Percentiles rank a stretch among this genome's conserved stretches.
Conservation (phyloP, 352 stramenopile genomes). For the Globisporangium emineosum region DNA sequence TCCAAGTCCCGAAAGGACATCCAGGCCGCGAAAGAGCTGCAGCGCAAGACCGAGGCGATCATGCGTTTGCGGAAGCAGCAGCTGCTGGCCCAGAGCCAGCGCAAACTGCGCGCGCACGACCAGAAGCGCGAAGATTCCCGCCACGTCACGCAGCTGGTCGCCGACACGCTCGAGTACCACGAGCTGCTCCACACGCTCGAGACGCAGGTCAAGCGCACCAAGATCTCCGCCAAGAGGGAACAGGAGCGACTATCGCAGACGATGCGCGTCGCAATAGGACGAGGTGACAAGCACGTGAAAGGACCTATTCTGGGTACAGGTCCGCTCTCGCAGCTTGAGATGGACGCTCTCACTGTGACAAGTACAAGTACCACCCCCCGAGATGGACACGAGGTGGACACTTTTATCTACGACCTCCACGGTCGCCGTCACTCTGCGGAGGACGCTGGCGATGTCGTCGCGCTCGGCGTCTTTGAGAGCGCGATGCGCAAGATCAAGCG, state of each 20-base stretch:
- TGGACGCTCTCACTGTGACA: constrained; percentile 21
- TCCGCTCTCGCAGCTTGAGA: constrained; percentile 43
- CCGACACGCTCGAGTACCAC: constrained; percentile 59
- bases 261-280: constrained; percentile 28
- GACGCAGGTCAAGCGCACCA: constrained; percentile 37
- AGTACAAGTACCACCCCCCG: neutral
- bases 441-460: constrained; percentile 25
- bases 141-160: constrained; percentile 38
- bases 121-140: constrained; percentile 25
- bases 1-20: constrained; percentile 41
- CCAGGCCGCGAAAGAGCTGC: constrained; percentile 28
- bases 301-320: constrained; percentile 37
- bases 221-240: constrained; percentile 38
- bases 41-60: constrained; percentile 36
- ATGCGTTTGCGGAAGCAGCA: constrained; percentile 37
- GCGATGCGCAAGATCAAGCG: constrained; percentile 60
- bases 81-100: constrained; percentile 34
- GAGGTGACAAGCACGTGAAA: constrained; percentile 29
- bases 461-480: constrained; percentile 33
- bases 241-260: constrained; percentile 38
- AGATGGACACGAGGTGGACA: neutral
- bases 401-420: constrained; percentile 61
- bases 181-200: constrained; percentile 35
- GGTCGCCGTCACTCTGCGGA: constrained; percentile 37
- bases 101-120: constrained; percentile 35